These are phyloP conservation scores for Rhizophora apiculata DNA, from an alignment of 345 rosid species.

Conservation along the genomic window DNA sequence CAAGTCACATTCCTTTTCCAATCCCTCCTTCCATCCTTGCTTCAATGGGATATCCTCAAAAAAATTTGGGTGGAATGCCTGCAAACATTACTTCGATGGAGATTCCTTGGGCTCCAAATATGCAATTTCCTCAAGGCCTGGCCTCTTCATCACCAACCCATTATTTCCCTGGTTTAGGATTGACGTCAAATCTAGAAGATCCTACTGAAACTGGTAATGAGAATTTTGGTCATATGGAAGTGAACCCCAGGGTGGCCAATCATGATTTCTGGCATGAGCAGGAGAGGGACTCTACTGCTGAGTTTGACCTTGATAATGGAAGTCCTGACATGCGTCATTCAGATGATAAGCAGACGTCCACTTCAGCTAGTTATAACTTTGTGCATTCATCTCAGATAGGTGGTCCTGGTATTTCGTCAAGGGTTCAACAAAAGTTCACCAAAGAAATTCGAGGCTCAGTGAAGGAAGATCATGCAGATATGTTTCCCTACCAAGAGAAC, in stretches of 20 bases:
- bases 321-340: background rate
- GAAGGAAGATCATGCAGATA: background rate
- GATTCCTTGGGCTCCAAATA: constrained; percentile 5
- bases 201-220: constrained; percentile 1
- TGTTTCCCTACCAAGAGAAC: background rate
- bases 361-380: constrained; percentile 4
- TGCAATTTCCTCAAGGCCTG: constrained; percentile 17
- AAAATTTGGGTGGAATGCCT: constrained; percentile 9
- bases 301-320: constrained; percentile 4
- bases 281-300: background rate
- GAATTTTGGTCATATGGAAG: constrained; percentile 4
- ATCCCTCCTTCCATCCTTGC: constrained; percentile 1
- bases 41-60: constrained; percentile 16
- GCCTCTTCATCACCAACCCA: constrained; percentile 3
- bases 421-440: constrained; percentile 1
- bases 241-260: constrained; percentile 7
- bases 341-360: constrained; percentile 7
- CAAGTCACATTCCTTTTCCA: constrained; percentile 7
- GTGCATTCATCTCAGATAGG: constrained; percentile 8
- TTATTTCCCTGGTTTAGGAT: constrained; percentile 9
- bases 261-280: constrained; percentile 11
- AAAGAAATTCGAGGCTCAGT: background rate
- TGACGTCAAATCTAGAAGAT: constrained; percentile 16
- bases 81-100: constrained; percentile 6
- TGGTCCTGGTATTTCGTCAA: constrained; percentile 6